A percentile compares a stretch with the other conserved stretches of the same genome.
Conservation (phyloP, 164 flowering plant species). For the Vitis labrusca region DNA sequence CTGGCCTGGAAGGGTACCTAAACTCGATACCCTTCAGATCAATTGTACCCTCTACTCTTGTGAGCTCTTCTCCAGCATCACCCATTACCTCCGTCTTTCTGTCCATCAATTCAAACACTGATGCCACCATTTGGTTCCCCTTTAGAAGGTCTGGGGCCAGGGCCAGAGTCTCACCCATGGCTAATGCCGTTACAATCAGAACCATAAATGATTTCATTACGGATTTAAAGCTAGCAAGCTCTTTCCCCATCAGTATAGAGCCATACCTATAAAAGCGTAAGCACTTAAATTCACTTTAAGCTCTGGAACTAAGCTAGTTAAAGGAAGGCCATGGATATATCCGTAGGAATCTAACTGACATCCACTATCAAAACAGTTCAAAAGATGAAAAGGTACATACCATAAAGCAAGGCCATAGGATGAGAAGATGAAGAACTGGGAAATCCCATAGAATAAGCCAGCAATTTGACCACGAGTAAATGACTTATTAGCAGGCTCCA, state of each 20-base stretch:
- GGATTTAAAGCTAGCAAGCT: conserved; percentile 79
- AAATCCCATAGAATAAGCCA: conserved; percentile 81
- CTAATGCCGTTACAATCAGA: conserved; percentile 85
- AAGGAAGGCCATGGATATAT: background rate
- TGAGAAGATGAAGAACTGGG: conserved; percentile 93
- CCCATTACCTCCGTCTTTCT: conserved; percentile 59
- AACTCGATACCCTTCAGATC: conserved; percentile 71
- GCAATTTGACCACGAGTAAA: conserved; percentile 91
- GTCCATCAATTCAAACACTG: conserved; percentile 83
- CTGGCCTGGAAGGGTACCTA: conserved; percentile 91
- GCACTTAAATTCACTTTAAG: background rate
- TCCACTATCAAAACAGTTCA: background rate
- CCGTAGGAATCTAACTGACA: too few species aligned
- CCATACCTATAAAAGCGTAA: conserved; percentile 65
- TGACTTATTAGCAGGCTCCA: conserved; percentile 65
- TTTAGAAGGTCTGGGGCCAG: conserved; percentile 88
- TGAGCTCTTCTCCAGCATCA: conserved; percentile 75
- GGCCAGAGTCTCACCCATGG: conserved; percentile 97
- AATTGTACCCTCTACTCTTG: conserved; percentile 67
- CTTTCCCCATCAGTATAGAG: conserved; percentile 85
- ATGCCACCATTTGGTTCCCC: conserved; percentile 89
- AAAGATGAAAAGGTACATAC: conserved; percentile 33
- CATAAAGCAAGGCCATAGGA: conserved; percentile 93
- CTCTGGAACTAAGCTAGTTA: background rate
- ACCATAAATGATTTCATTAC: conserved; percentile 96